Base-by-base conservation (phyloP, 1,284 basidiomycete species). In the Mrakiaceae sp. region DNA sequence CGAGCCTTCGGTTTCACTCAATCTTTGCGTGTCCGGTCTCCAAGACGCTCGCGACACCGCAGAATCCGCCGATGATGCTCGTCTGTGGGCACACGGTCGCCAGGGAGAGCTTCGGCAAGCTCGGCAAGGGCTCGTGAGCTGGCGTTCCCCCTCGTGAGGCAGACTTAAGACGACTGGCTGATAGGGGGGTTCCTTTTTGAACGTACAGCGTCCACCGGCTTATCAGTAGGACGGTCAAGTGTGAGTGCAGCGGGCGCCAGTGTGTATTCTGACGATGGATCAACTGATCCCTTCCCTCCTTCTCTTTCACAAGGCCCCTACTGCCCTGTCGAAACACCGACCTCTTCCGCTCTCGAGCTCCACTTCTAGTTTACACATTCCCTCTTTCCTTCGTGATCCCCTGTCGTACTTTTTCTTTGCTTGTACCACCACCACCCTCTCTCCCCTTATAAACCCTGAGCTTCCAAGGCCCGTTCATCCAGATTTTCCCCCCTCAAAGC, bases 31-130 rank as follows among this genome's bases (percentile, higher is more conserved):
- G 96, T 75, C 92, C 96, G 0, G 95, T 99, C 44, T 95, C 90
- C 12, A 98, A 98, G 76, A 95, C 98, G 73, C 93, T 96, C 76
- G 85, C 91, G 11, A 95, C 90, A 1, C 88, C 93, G 62, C 74
- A 81, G 66, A 99, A 98, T 74, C 96, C 94, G 27, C 95, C 95
- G 0, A 96, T 96, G 90, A 94, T 97, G 89, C 86, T 98, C 80
- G 78, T 81, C 1, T 98, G 95, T 73, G 95, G 95, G 0, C 96
- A 99, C 76, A 91, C 95, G 49, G 85, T 97, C 59, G 86, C 89
- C 2, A 87, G 87, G 72, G 93, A 96, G 70, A 92, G 88, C 73
- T 78, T 96, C 70, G 82, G 84, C 67, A 89, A 91, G 73, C 78
- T 97, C 58, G 84, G 87, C 72, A 96, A 95, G 77, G 83, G 87